Evolutionary conservation across 2,329 filamentous ascomycete species (phyloP), one percentile per base, ranked within the genome.

Genomic region (Leptographium lundbergii): DNA sequence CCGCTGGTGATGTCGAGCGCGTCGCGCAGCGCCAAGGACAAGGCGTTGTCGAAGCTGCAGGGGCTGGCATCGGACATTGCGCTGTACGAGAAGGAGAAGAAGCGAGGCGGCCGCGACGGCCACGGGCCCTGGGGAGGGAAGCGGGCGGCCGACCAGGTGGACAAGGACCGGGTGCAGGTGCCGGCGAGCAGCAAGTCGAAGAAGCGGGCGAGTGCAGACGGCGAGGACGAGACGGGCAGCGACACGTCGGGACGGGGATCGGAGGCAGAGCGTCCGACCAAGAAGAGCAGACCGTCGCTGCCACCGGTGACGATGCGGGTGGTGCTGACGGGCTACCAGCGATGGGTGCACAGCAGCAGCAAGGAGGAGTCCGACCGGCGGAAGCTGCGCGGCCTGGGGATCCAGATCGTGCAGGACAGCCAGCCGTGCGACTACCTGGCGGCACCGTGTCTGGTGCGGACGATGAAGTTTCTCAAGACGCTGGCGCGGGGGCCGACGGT

Each of bases 21-120:
- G 29, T 89, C 88, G 64, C 86, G 94, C 59, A 94, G 89, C 66
- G 92, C 94, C 17, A 99, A 97, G 70, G 85, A 87, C 48, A 87
- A 88, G 67, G 94, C 94, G 14, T 74, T 87, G n/a, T 82, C 85
- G 39, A 85, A 82, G 63, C 74, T 97, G 9, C 89, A 94, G 58
- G 81, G 82, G 42, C 77, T 92, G 60, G 91, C 89, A 0, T 81
- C 86, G 0, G 94, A 99, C 68, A 91, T 97, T 67, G 87, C 86
- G 2, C 75, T 95, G 36, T 99, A 94, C 67, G 88, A 97, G 68
- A 96, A 94, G 69, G 94, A 99, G 73, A 90, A 82, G 75, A 96
- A 95, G 74, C 84, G 94, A 24, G 71, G 74, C 7, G 67, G 69
- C 62, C 82, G 79, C 63, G 72, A 75, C 56, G 75, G 69, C 3